Conservation (phyloP, 768 basidiomycete species). For the Fomitopsis pulvina region DNA sequence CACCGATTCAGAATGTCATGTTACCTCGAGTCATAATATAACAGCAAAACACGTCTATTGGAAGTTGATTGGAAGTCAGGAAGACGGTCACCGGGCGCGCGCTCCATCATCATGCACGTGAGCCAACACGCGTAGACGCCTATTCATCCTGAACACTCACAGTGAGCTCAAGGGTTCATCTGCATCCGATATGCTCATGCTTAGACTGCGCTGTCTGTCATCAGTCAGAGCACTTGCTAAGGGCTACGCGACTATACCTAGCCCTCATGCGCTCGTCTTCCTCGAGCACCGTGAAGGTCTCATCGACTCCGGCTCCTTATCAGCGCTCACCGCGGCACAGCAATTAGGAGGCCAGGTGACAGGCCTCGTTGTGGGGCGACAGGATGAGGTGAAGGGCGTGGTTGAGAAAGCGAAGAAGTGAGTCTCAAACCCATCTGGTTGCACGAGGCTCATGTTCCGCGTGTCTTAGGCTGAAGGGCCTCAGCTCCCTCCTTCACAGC, state of each 20-base stretch:
- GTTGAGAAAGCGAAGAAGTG: slow-evolving; percentile 81
- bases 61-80: no score
- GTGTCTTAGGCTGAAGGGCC: slow-evolving; percentile 51
- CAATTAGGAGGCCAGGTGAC: slow-evolving; percentile 84
- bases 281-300: slow-evolving; percentile 81
- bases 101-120: no score
- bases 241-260: slow-evolving; percentile 51
- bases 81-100: no score
- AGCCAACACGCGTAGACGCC: no score
- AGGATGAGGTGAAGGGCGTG: slow-evolving; percentile 57
- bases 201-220: slow-evolving; percentile 12
- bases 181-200: slow-evolving; percentile 6
- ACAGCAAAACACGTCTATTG: no score
- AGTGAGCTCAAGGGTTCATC: no score
- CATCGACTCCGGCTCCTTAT: slow-evolving; percentile 80
- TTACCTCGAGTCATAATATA: no score
- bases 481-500: slow-evolving; percentile 63
- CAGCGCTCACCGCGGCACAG: slow-evolving; percentile 86
- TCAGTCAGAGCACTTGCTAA: slow-evolving; percentile 20
- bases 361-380: slow-evolving; percentile 64
- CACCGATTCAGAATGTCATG: no score
- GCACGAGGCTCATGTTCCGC: background rate
- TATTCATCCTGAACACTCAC: background rate
- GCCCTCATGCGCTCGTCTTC: slow-evolving; percentile 79
- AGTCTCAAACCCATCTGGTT: slow-evolving; percentile 11